phyloP scores from a whole-genome alignment of 2,329 filamentous ascomycete species.

The Gaeumannomyces sp. region DNA sequence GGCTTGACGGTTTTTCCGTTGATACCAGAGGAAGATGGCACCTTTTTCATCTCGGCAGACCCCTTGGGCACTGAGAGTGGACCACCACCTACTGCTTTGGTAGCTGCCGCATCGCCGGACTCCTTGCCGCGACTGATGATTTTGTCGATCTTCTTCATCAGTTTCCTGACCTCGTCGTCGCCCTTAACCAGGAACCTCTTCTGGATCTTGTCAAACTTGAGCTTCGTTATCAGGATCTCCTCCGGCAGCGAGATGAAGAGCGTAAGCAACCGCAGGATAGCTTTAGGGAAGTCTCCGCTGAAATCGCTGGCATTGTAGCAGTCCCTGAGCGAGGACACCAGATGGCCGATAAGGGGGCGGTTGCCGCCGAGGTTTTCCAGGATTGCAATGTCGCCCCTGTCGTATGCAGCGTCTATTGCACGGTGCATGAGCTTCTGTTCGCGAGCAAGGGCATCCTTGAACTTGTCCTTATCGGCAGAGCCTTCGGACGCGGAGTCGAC shows the following conservation, averaged over 20 bases:
- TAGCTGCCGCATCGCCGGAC: constrained; percentile 14
- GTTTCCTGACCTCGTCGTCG: constrained; percentile 55
- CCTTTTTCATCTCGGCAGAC: constrained; percentile 18
- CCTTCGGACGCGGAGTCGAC: constrained; percentile 35
- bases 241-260: constrained; percentile 56
- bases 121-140: constrained; percentile 9
- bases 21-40: constrained; percentile 7
- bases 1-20: constrained; percentile 6
- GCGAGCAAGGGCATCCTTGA: constrained; percentile 35
- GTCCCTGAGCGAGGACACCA: constrained; percentile 48
- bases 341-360: constrained; percentile 47
- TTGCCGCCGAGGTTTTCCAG: constrained; percentile 53
- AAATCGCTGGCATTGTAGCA: constrained; percentile 48
- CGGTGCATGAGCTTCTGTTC: constrained; percentile 44
- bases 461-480: constrained; percentile 26
- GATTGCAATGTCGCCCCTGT: constrained; percentile 48
- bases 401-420: constrained; percentile 47
- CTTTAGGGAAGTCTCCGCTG: constrained; percentile 46
- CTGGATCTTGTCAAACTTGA: constrained; percentile 60
- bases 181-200: constrained; percentile 59
- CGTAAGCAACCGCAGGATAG: constrained; percentile 54
- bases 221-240: constrained; percentile 51
- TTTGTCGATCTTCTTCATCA: constrained; percentile 42
- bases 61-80: constrained; percentile 19
- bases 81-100: constrained; percentile 12